phyloP scores from a whole-genome alignment of 2,329 filamentous ascomycete species.

The Emmonsiellopsis sp. region DNA sequence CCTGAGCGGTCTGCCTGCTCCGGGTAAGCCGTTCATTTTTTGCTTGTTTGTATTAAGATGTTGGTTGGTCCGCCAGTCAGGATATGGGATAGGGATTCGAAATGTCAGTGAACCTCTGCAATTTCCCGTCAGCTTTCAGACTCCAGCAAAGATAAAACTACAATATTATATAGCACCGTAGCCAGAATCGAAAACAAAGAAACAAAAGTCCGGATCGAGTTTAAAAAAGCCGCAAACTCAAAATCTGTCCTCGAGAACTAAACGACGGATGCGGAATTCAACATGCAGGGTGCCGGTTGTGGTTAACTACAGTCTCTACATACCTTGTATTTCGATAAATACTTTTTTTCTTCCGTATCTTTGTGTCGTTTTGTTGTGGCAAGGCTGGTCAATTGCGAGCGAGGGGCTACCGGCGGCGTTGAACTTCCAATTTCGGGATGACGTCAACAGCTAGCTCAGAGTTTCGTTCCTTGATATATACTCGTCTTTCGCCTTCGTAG shows the following conservation, averaged over 20 bases:
- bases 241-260: background rate
- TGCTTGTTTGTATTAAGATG: background rate
- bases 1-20: background rate
- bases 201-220: background rate
- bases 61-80: background rate
- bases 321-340: too few relatives aligned
- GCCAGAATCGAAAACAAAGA: background rate
- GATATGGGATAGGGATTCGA: background rate
- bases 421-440: too few relatives aligned
- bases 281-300: background rate
- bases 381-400: too few relatives aligned
- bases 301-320: too few relatives aligned
- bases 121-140: background rate
- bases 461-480: too few relatives aligned
- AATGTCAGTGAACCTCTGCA: background rate
- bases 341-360: too few relatives aligned
- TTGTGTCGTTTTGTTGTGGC: too few relatives aligned
- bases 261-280: background rate
- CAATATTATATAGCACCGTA: too few relatives aligned
- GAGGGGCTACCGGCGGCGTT: too few relatives aligned
- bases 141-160: background rate
- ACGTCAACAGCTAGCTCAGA: too few relatives aligned
- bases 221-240: background rate
- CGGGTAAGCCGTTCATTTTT: constrained; percentile 2
- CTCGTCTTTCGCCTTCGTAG: too few relatives aligned